Evolutionary conservation across 345 rosid species (phyloP).

Genomic region (Populus ilicifolia): DNA sequence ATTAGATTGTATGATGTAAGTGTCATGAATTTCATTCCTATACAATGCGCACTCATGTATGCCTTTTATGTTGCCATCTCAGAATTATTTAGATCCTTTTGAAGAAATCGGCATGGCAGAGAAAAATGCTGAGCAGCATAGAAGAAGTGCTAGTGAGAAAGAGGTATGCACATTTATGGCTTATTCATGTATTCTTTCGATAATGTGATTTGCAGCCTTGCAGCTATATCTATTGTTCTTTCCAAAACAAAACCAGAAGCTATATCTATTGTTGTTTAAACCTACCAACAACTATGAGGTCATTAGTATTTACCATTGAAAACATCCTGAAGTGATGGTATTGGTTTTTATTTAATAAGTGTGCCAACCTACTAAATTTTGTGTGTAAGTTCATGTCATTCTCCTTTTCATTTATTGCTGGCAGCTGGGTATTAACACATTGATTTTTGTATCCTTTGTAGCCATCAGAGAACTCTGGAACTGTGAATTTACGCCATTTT

Average conservation of each 20-base stretch:
- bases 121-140: slow-evolving; percentile 69
- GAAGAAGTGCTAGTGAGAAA: slow-evolving; percentile 86
- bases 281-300: neutral
- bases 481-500: slow-evolving; percentile 75
- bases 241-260: neutral
- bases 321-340: neutral
- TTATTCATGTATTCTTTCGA: neutral
- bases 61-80: slow-evolving; percentile 1
- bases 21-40: neutral
- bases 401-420: neutral
- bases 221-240: neutral
- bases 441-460: slow-evolving; percentile 24
- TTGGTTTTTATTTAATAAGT: too few relatives aligned
- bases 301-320: neutral
- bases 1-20: neutral
- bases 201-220: neutral
- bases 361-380: neutral
- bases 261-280: neutral
- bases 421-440: neutral
- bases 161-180: slow-evolving; percentile 45
- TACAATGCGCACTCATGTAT: slow-evolving; percentile 9
- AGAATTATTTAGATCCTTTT: slow-evolving; percentile 81
- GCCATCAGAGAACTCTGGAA: slow-evolving; percentile 76
- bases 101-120: slow-evolving; percentile 76
- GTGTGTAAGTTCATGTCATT: neutral